Base-by-base conservation (phyloP, 2,329 filamentous ascomycete species). In the Beauveria varroae region DNA sequence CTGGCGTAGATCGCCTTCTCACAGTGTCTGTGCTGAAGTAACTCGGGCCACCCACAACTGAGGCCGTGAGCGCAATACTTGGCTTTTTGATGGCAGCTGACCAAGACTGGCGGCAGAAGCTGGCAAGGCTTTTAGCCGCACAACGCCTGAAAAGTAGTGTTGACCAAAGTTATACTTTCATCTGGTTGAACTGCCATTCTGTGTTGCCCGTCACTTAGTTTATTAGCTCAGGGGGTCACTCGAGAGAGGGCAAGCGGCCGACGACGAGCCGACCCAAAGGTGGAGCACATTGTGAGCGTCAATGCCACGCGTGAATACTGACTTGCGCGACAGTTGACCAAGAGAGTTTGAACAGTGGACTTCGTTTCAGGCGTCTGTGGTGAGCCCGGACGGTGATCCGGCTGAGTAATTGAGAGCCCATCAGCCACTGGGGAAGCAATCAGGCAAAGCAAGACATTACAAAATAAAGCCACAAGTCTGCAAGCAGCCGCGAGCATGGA, bases 261-360 rank as follows among this genome's bases (percentile, higher is more conserved):
- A 43, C 28, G 18, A 51, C 16, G 34, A 51, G 56, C 37, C 37
- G 46, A 24, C 7, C 34, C n/a, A 50, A 43, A 50, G 30, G 56
- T 51, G 56, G 56, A 58, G 46, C 24, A 34, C 5, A 41, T 57
- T 22, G 10, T 26, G 43, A 24, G 43, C n/a, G 57, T 52, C 47
- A 58, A 41, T 58, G 56, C 56, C 37, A n/a, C 47, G 47, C 12
- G 30, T 49, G n/a, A 50, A 30, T 50, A 28, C 18, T 28, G 55
- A 41, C 40, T n/a, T 28, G 22, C 24, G 20, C 34, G 12, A 22
- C 47, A 53, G 37, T 9, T 18, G 37, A 34, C 28, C 20, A 43
- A 55, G 30, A 51, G 56, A 41, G 55, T 57, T 57, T 57, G 55
- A 46, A 57, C 46, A 50, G 55, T 28, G 46, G 34, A 49, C 55